These are phyloP conservation scores for Ophiocordyceps sinensis DNA, from an alignment of 2,329 filamentous ascomycete genomes.

Conservation along the genomic window DNA sequence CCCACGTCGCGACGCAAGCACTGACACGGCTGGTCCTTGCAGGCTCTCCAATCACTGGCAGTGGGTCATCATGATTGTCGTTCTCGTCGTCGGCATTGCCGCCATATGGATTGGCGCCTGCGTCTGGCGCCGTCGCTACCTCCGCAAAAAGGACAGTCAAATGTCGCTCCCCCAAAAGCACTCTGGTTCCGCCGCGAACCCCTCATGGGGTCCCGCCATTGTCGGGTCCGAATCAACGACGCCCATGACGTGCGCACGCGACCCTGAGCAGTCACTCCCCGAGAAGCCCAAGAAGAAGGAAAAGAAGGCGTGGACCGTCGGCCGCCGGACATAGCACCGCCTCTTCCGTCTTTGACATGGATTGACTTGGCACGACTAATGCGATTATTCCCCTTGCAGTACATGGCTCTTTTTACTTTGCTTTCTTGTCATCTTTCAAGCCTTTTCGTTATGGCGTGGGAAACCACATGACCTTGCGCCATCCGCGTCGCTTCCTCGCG, in stretches of 20 bases:
- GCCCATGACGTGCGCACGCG: conserved; percentile 7
- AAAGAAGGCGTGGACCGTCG: conserved; percentile 34
- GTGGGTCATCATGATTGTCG: conserved; percentile 71
- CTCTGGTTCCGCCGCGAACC: conserved; percentile 19
- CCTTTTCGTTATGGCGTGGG: no score
- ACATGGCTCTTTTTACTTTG: no score
- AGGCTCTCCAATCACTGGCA: conserved; percentile 59
- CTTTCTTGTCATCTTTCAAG: no score
- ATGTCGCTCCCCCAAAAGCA: conserved; percentile 20
- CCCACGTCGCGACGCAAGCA: background rate
- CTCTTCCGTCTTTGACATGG: background rate
- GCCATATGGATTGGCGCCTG: conserved; percentile 53
- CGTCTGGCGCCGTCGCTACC: conserved; percentile 59
- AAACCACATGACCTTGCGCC: no score
- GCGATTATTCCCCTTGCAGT: no score
- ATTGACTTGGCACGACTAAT: no score
- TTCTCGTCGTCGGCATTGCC: conserved; percentile 55
- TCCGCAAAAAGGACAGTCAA: conserved; percentile 51
- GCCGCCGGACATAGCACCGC: conserved; percentile 21
- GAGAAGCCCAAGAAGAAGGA: conserved; percentile 16
- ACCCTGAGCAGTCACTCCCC: conserved; percentile 4
- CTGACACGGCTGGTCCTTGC: background rate
- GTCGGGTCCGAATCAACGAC: conserved; percentile 8
- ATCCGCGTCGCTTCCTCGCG: no score
- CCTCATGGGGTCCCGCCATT: conserved; percentile 20